Conservation (phyloP, 805 yeast species). For the Metschnikowia picachoensis region DNA sequence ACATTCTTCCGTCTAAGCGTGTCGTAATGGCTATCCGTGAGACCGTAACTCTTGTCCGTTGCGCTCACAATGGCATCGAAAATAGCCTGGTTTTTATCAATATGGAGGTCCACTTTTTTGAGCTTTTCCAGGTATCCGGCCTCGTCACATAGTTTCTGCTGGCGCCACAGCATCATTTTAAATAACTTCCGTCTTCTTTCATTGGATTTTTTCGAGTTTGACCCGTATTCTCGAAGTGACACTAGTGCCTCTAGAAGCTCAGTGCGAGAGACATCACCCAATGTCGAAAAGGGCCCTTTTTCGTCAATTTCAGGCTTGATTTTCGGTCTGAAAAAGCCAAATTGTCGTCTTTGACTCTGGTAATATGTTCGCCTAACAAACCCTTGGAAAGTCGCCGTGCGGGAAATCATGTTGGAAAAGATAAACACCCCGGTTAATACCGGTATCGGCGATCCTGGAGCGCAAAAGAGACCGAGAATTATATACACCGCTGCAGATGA, state of each 20-base stretch:
- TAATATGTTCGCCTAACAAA: not conserved
- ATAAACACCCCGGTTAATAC: constrained; percentile 27
- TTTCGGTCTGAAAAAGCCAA: constrained; percentile 4
- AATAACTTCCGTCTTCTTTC: constrained; percentile 42
- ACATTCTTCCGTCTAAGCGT: constrained; percentile 2
- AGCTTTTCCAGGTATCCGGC: constrained; percentile 56
- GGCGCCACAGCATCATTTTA: constrained; percentile 50
- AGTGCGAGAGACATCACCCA: constrained; percentile 21
- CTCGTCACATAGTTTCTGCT: constrained; percentile 49
- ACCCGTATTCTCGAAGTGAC: constrained; percentile 45
- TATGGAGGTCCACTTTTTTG: constrained; percentile 43
- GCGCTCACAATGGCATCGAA: constrained; percentile 44
- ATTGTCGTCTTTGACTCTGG: not conserved
- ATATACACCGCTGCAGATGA: constrained; percentile 18
- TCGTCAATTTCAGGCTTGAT: not conserved
- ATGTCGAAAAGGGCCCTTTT: constrained; percentile 5
- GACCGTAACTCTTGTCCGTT: constrained; percentile 41
- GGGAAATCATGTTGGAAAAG: constrained; percentile 32
- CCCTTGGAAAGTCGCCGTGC: constrained; percentile 21
- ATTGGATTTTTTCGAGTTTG: constrained; percentile 40
- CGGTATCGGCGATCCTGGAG: constrained; percentile 24
- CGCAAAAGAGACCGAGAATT: constrained; percentile 16
- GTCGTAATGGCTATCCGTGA: constrained; percentile 35
- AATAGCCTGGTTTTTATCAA: constrained; percentile 46
- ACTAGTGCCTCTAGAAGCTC: constrained; percentile 41